Evolutionary conservation across 345 rosid genomes (phyloP).

Genomic region (Passiflora organensis): DNA sequence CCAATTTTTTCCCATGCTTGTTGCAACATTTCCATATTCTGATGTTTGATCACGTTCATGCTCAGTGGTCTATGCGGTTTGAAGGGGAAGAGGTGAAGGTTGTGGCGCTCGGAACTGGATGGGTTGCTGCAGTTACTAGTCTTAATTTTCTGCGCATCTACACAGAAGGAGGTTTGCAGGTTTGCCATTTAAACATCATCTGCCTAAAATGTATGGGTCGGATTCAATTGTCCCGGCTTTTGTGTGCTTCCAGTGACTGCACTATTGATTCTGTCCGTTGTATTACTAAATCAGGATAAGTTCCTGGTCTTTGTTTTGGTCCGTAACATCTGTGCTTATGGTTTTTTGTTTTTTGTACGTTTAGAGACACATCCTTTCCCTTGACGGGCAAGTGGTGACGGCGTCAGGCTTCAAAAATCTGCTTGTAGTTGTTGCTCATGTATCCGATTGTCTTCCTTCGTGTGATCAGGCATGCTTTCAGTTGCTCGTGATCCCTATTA

Average conservation of each 20-base stretch:
- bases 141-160: conserved; percentile 83
- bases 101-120: conserved; percentile 74
- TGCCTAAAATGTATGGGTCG: neutral
- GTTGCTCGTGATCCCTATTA: neutral
- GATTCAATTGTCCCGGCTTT: no score
- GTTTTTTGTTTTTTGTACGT: conserved; percentile 4
- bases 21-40: conserved; percentile 16
- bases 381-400: conserved; percentile 81
- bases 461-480: conserved; percentile 60
- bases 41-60: conserved; percentile 24
- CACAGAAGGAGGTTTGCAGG: conserved; percentile 95
- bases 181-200: conserved; percentile 25
- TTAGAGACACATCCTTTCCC: conserved; percentile 79
- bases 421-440: conserved; percentile 79
- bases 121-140: conserved; percentile 96
- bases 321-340: neutral
- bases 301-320: neutral
- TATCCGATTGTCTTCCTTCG: conserved; percentile 73
- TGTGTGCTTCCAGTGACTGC: no score
- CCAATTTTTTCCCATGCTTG: neutral
- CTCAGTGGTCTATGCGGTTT: conserved; percentile 97
- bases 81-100: conserved; percentile 96
- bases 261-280: no score
- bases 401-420: conserved; percentile 77
- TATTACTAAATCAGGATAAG: no score